Evolutionary conservation across 2,329 filamentous ascomycete genomes (phyloP).

Genomic region (Aspergillus floridensis): DNA sequence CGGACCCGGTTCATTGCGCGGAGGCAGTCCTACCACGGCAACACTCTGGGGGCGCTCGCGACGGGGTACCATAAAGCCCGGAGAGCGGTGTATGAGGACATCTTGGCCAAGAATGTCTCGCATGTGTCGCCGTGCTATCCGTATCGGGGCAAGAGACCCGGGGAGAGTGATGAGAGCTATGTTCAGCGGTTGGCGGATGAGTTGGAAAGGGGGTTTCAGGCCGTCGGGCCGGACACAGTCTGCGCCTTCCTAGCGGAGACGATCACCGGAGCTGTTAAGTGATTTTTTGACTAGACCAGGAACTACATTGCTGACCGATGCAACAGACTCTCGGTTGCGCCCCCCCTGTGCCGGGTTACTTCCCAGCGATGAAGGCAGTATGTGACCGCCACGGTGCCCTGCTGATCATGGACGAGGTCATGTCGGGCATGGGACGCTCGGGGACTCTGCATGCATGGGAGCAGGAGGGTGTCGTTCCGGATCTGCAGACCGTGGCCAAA

Average conservation of each 20-base stretch:
- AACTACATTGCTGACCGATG: background rate
- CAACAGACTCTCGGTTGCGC: conserved; percentile 66
- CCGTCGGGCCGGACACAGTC: conserved; percentile 63
- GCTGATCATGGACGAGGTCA: conserved; percentile 76
- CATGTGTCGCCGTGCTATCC: conserved; percentile 66
- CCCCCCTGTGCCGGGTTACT: conserved; percentile 64
- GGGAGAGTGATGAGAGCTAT: conserved; percentile 59
- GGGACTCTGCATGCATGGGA: conserved; percentile 61
- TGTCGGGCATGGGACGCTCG: conserved; percentile 62
- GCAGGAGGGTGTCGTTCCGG: conserved; percentile 55
- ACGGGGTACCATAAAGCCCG: conserved; percentile 62
- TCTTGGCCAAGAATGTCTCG: conserved; percentile 56
- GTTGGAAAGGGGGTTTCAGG: conserved; percentile 64
- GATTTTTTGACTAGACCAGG: background rate
- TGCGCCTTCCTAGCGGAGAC: conserved; percentile 73
- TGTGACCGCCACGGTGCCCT: conserved; percentile 71
- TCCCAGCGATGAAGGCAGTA: conserved; percentile 63
- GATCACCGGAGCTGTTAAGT: conserved; percentile 67
- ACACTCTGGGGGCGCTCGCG: conserved; percentile 65
- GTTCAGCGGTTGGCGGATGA: conserved; percentile 61
- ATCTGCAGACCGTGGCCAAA: conserved; percentile 61
- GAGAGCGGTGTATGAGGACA: conserved; percentile 59
- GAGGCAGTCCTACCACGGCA: conserved; percentile 67
- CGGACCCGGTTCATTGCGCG: conserved; percentile 64
- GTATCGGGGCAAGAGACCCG: conserved; percentile 55